Conservation (phyloP, 2,329 filamentous ascomycete genomes). For the Monosporascus sp. region DNA sequence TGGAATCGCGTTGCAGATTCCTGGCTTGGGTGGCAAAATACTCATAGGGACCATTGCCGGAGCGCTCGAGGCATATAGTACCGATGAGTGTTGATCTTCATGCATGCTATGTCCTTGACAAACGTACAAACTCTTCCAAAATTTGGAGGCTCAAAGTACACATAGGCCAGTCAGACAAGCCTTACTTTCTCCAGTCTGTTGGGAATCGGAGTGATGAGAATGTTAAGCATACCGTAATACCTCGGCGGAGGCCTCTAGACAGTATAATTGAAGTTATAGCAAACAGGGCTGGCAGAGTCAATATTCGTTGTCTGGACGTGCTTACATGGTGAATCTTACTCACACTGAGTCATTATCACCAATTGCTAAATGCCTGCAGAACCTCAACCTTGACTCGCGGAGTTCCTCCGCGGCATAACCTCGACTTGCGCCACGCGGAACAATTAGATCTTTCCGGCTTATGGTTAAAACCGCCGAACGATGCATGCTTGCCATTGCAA, state of each 20-base stretch:
- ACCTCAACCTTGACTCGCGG: not conserved
- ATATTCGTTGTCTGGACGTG: not conserved
- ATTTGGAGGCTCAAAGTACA: slow-evolving; percentile 22
- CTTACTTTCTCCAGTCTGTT: slow-evolving; percentile 17
- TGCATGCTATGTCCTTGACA: slow-evolving; percentile 23
- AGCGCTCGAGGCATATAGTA: slow-evolving; percentile 43
- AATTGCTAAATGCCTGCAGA: not conserved
- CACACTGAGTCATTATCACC: too few relatives aligned
- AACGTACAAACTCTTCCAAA: slow-evolving; percentile 19
- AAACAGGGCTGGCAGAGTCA: not conserved
- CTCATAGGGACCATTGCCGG: slow-evolving; percentile 43
- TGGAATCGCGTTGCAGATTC: slow-evolving; percentile 15
- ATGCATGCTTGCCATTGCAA: not conserved
- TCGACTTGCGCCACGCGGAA: not conserved
- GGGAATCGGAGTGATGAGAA: slow-evolving; percentile 13
- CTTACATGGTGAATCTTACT: not conserved
- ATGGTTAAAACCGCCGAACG: slow-evolving; percentile 2
- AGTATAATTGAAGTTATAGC: slow-evolving; percentile 2
- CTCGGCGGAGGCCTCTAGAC: slow-evolving; percentile 6
- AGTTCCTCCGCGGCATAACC: not conserved
- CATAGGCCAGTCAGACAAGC: slow-evolving; percentile 12
- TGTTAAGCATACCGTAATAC: slow-evolving; percentile 12
- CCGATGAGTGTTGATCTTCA: slow-evolving; percentile 16
- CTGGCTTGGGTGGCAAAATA: slow-evolving; percentile 34
- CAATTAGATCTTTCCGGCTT: not conserved